These are phyloP conservation scores for Colletotrichum sp. DNA, from an alignment of 2,329 filamentous ascomycete genomes.

Conservation along the genomic window DNA sequence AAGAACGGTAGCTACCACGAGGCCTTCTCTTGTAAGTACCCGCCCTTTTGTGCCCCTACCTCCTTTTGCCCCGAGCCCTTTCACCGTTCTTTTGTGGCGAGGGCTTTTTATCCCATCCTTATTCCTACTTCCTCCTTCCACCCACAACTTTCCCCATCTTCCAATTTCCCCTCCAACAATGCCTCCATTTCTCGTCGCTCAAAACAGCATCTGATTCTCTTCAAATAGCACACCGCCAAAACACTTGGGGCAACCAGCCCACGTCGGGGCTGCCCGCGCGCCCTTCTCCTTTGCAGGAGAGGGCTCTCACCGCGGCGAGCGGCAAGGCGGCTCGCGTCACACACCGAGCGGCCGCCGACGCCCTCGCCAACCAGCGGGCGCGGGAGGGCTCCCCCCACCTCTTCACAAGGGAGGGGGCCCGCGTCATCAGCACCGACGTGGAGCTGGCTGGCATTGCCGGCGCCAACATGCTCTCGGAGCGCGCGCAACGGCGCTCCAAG, in stretches of 20 bases:
- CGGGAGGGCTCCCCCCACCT: neutral
- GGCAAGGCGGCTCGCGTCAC: neutral
- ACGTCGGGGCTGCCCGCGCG: neutral
- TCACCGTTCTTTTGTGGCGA: neutral
- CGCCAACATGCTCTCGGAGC: neutral
- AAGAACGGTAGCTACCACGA: neutral
- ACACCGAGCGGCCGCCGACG: neutral
- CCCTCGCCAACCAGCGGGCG: conserved; percentile 1
- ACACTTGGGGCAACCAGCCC: neutral
- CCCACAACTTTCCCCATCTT: neutral
- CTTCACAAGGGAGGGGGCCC: neutral
- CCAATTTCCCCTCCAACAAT: neutral
- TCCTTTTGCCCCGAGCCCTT: neutral
- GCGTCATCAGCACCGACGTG: conserved; percentile 6
- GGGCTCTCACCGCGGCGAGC: neutral
- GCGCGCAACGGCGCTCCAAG: conserved; percentile 1
- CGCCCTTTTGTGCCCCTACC: neutral
- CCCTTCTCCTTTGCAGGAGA: neutral
- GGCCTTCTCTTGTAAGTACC: neutral
- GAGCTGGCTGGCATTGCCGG: conserved; percentile 15
- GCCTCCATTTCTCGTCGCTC: neutral
- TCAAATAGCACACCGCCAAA: neutral
- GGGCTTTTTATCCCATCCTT: neutral
- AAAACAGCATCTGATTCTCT: neutral
- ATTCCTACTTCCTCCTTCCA: neutral